Base-by-base conservation (phyloP, 495 filamentous ascomycete species). In the Entonaema liquescens region DNA sequence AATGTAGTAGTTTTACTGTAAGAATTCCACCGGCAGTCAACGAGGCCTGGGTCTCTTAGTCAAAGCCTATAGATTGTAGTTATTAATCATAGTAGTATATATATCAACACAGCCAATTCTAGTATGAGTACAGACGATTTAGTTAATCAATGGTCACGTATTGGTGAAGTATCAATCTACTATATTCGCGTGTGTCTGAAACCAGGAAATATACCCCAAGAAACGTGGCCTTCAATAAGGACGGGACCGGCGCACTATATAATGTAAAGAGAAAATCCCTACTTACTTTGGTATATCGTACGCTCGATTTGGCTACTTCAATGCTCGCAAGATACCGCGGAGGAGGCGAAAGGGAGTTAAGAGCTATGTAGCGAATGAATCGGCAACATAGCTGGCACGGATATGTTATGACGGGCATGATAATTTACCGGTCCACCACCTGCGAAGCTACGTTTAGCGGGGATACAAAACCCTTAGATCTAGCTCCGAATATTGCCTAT, bases 321-420 rank as follows among this genome's bases (percentile, higher is more conserved):
- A n/a, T n/a, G n/a, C n/a, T n/a, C n/a, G n/a, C n/a, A n/a, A n/a
- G 36, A 2, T n/a, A 11, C 3, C 1, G 12, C 4, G 13, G 0
- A 40, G 17, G 38, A 40, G 17, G 38, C 15, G 38, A 17, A 40
- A n/a, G n/a, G 1, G 38, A 5, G 17, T 17, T 40, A 1, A 2
- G 38, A 23, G 25, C 21, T 21, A 21, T 44, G 50, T 42, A 12
- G n/a, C 50, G 55, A 31, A 13, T 63, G 55, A 25, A 67, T 61
- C 60, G 47, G 38, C 36, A 47, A 60, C 21, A 5, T 26, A 47
- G 11, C 49, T 36, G 21, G 21, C 1, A 67, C 47, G 57, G 25
- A 17, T 54, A 29, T 21, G 7, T 12, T n/a, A n/a, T n/a, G n/a
- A n/a, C n/a, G n/a, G n/a, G n/a, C 38, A 40, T 40, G 8, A 40